Evolutionary conservation across 306 rosid species (phyloP).

Genomic region (Casuarina cunninghamiana): DNA sequence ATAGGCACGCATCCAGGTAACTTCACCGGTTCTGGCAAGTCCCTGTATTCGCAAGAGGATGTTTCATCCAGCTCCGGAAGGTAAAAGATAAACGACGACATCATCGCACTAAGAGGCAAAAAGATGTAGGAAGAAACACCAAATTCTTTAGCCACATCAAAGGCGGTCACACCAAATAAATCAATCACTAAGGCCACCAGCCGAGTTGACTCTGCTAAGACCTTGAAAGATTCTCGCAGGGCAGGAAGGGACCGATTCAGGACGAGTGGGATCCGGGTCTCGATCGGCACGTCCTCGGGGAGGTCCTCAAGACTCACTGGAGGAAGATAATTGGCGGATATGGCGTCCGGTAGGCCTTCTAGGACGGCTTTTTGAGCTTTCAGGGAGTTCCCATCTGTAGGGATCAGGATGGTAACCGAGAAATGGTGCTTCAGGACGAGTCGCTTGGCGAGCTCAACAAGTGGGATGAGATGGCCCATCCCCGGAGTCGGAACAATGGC

Average conservation of each 20-base stretch:
- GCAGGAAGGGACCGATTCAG: constrained; percentile 23
- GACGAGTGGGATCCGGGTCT: constrained; percentile 1
- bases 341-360: constrained; percentile 1
- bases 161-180: constrained; percentile 3
- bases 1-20: constrained; percentile 29
- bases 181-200: constrained; percentile 17
- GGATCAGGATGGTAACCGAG: constrained; percentile 25
- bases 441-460: constrained; percentile 27
- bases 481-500: constrained; percentile 27
- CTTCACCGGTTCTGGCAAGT: constrained; percentile 21
- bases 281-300: background rate
- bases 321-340: constrained; percentile 23
- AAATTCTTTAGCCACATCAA: constrained; percentile 24
- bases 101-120: background rate
- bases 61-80: constrained; percentile 23
- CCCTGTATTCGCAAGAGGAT: background rate
- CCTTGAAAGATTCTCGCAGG: constrained; percentile 2
- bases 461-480: constrained; percentile 30
- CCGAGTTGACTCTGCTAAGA: background rate
- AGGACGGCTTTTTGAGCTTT: constrained; percentile 11
- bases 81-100: background rate
- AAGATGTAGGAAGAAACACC: constrained; percentile 13
- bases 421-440: constrained; percentile 19
- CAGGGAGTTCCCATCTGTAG: constrained; percentile 5
- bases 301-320: constrained; percentile 26